A percentile compares a stretch with the other conserved stretches of the same genome.
Evolutionary conservation across 164 flowering plant genomes (phyloP).

Genomic region (Dillenia suffruticosa): DNA sequence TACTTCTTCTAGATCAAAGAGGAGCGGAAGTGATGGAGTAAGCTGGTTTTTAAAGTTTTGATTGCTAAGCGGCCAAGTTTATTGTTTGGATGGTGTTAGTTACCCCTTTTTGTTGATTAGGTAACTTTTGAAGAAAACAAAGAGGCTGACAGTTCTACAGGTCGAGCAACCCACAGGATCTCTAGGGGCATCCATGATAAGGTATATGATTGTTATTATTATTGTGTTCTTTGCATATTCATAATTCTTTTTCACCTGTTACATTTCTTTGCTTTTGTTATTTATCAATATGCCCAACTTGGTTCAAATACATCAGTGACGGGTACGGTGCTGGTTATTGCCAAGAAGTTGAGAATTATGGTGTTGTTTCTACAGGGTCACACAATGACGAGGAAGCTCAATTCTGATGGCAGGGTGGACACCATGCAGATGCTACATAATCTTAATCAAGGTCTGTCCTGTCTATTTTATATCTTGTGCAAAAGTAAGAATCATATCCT

Average conservation of each 20-base stretch:
- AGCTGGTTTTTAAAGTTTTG: conserved; percentile 9
- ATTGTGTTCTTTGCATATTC: too few species aligned
- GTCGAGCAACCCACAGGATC: conserved; percentile 72
- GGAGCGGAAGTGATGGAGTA: conserved; percentile 86
- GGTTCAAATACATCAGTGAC: too few species aligned
- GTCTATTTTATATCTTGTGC: conserved; percentile 11
- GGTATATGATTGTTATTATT: conserved; percentile 27
- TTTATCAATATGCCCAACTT: too few species aligned
- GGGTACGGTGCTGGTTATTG: too few species aligned
- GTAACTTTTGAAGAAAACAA: conserved; percentile 67
- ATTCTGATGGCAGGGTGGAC: conserved; percentile 82
- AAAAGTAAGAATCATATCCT: neutral
- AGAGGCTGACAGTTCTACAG: conserved; percentile 77
- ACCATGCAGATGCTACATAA: conserved; percentile 76
- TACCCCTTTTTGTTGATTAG: conserved; percentile 22
- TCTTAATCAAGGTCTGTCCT: conserved; percentile 60
- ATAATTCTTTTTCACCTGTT: too few species aligned
- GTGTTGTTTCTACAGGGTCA: conserved; percentile 55
- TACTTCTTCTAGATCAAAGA: conserved; percentile 67
- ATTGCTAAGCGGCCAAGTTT: too few species aligned
- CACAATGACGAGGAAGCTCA: conserved; percentile 72
- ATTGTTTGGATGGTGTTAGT: neutral
- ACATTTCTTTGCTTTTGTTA: too few species aligned
- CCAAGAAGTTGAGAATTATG: neutral
- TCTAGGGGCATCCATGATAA: conserved; percentile 75